Evolutionary conservation across 2,329 filamentous ascomycete species (phyloP), one percentile per base, ranked within the genome.

Genomic region (Fusarium nisikadoi): DNA sequence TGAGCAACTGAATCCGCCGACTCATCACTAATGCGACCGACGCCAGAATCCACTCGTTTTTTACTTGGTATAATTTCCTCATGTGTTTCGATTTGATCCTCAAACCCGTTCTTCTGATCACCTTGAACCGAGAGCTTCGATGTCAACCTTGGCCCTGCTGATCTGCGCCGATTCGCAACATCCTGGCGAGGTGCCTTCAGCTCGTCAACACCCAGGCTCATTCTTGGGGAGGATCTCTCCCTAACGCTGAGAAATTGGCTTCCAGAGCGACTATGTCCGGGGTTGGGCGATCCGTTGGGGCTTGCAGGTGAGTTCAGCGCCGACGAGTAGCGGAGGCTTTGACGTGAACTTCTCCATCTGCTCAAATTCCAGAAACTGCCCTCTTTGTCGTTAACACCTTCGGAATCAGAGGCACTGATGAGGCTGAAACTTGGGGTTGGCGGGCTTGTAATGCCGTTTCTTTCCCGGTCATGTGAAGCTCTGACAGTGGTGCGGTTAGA

Each of bases 341-440:
- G 78, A 7, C 85, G 80, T 6, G 75, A 73, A 9, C 82, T 82
- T 55, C 83, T 84, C 88, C 88, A 90, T 27, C 86, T 83, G 39
- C 84, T 85, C 25, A 89, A 76, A 66, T 88, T 90, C 89, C 88
- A 91, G 76, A 91, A 90, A 14, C 85, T 29, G 71, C 81, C 78
- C 12, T 83, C 83, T 7, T 83, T 84, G 8, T 85, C 83, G 31
- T 83, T 81, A 10, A 81, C 80, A 14, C 83, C 77, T 20, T 84
- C 79, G 2, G 78, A 70, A 20, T 80, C 80, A 11, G 77, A 75
- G 9, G 77, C 76, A 39, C 77, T 81, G 11, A 81, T 80, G 31
- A 89, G 82, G 9, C 83, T 87, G 75, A 90, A 90, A 65, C 87
- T 88, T 4, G 88, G 88, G 2, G 86, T 86, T 2, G 88, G 88